Conservation (phyloP, 1,284 basidiomycete genomes). For the Fistulinella cinereoalba region DNA sequence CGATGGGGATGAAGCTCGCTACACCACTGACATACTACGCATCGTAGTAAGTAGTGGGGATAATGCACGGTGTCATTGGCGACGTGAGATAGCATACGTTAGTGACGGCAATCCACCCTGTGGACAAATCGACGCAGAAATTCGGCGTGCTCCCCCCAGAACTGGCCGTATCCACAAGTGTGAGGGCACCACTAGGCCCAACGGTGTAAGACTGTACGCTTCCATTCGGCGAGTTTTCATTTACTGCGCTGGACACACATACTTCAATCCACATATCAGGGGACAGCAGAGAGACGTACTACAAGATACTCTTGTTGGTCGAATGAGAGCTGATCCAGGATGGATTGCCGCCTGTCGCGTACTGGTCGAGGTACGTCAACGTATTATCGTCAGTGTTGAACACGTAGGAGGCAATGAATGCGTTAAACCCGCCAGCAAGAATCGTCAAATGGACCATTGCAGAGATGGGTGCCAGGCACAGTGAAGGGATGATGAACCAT, state of each 20-base stretch:
- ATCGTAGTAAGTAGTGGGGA: background rate
- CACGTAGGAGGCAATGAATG: slow-evolving; percentile 45
- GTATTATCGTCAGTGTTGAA: slow-evolving; percentile 40
- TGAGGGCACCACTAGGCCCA: slow-evolving; percentile 42
- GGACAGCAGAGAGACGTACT: slow-evolving; percentile 39
- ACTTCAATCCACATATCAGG: background rate
- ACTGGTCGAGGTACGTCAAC: slow-evolving; percentile 34
- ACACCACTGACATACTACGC: slow-evolving; percentile 56
- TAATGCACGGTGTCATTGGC: no score
- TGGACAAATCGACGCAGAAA: slow-evolving; percentile 48
- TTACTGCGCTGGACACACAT: slow-evolving; percentile 48
- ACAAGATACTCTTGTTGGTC: slow-evolving; percentile 47
- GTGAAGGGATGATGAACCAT: no score
- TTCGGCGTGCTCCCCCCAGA: slow-evolving; percentile 54
- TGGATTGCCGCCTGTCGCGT: slow-evolving; percentile 29
- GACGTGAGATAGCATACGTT: slow-evolving; percentile 41
- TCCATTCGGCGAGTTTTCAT: slow-evolving; percentile 49
- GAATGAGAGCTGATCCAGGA: slow-evolving; percentile 48
- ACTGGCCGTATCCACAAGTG: slow-evolving; percentile 44
- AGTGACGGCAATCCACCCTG: slow-evolving; percentile 56
- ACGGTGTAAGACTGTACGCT: slow-evolving; percentile 58
- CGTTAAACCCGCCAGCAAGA: slow-evolving; percentile 48
- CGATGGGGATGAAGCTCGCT: slow-evolving; percentile 52
- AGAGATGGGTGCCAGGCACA: no score
- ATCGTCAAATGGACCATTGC: slow-evolving; percentile 54